phyloP scores from a whole-genome alignment of 2,329 filamentous ascomycete genomes.

The Cercospora sp. region DNA sequence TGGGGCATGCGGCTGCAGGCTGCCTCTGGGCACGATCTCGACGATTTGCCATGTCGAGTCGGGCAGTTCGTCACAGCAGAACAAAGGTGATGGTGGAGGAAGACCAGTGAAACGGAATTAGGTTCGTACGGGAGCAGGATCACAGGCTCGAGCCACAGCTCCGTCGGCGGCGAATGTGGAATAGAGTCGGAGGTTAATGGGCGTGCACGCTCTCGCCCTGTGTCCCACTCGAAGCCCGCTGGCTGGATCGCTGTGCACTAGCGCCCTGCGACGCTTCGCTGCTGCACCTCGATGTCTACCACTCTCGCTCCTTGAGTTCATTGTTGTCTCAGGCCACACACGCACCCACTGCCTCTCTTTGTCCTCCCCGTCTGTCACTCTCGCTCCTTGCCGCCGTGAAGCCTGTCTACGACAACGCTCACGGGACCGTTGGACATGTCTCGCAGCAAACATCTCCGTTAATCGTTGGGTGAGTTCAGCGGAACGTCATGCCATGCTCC shows the following conservation, averaged over 20 bases:
- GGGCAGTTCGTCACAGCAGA: background rate
- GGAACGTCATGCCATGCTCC: slow-evolving; percentile 19
- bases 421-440: slow-evolving; percentile 16
- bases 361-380: background rate
- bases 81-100: background rate
- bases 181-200: slow-evolving; percentile 16
- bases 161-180: slow-evolving; percentile 20
- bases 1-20: background rate
- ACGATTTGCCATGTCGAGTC: background rate
- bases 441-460: slow-evolving; percentile 27
- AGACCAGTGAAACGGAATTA: slow-evolving; percentile 15
- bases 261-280: slow-evolving; percentile 20
- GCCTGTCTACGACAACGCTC: slow-evolving; percentile 14
- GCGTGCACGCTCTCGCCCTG: slow-evolving; percentile 15
- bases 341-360: slow-evolving; percentile 7
- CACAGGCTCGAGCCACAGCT: slow-evolving; percentile 16
- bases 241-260: slow-evolving; percentile 25
- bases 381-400: slow-evolving; percentile 13
- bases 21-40: background rate
- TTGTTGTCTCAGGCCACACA: slow-evolving; percentile 20
- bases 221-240: slow-evolving; percentile 14
- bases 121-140: slow-evolving; percentile 16
- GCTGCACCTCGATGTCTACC: slow-evolving; percentile 19
- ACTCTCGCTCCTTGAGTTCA: background rate
- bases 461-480: slow-evolving; percentile 26